Base-by-base conservation (phyloP, 257 asterid species). In the Eucommia ulmoides region DNA sequence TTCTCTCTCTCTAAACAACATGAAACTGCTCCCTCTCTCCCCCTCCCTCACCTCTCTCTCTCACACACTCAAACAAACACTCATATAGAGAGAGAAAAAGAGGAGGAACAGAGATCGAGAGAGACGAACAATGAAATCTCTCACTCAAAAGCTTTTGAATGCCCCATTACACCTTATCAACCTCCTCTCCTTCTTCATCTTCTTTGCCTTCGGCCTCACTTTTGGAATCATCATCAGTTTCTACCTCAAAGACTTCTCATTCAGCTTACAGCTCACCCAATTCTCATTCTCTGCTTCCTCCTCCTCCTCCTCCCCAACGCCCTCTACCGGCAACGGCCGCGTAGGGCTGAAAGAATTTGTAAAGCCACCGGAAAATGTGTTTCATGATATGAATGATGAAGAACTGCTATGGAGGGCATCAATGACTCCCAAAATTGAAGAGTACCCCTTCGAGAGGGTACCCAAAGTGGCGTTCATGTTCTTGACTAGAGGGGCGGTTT, bases 381-480 rank as follows among this genome's bases (percentile, higher is more conserved):
- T n/a, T 73, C 93, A 80, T 45, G 76, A 55, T 12, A 71, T 88
- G 92, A 58, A 25, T 53, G 92, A 88, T 16, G 52, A 68, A 14
- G 79, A 83, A 52, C 74, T 88, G 24, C 9, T 78, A 22, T 71
- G 82, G 88, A 62, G 66, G 55, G 73, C 76, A n/a, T 73, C 80
- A 38, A 69, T 73, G 80, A 6, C 33, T 24, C 76, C 80, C 10
- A 73, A 50, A 22, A 60, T 73, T 24, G 51, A 55, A 41, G 71
- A 69, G 19, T 62, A 54, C 33, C 76, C 76, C 22, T 61, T 65
- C 23, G 0, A 59, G 29, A 46, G 54, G 17, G 61, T 52, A 7
- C 76, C 80, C 5, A 73, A 62, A 51, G 58, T 69, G 29, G 76
- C 80, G 19, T 73, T 73, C 57, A 73, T 73, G 80, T 73, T 69